Evolutionary conservation across 257 asterid species (phyloP).

Genomic region (Solanum bukasovii): DNA sequence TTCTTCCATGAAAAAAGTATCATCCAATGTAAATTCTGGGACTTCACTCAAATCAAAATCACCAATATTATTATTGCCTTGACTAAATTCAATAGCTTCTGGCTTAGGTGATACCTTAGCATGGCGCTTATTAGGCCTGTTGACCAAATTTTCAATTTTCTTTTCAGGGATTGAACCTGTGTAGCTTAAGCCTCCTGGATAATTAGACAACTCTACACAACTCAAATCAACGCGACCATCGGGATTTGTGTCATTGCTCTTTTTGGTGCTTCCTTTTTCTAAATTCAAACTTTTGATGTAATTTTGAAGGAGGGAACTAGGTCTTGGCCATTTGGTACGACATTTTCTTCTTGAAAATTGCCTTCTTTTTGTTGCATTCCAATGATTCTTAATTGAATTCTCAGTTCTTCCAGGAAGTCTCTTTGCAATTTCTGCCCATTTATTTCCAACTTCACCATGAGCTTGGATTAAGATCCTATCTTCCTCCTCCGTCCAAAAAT

Average conservation of each 20-base stretch:
- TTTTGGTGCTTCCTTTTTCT: constrained; percentile 19
- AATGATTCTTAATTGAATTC: constrained; percentile 84
- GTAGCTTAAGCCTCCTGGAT: background rate
- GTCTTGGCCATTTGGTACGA: constrained; percentile 69
- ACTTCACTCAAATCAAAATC: constrained; percentile 10
- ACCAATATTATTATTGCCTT: background rate
- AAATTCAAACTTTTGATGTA: constrained; percentile 60
- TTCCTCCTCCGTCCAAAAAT: constrained; percentile 81
- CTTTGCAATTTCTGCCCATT: constrained; percentile 88
- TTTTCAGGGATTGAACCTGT: background rate
- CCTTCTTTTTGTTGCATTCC: constrained; percentile 87
- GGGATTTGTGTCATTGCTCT: background rate
- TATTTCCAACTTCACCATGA: constrained; percentile 64
- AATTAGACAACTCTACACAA: background rate
- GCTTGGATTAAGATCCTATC: constrained; percentile 57
- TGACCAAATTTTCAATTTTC: background rate
- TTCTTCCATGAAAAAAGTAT: constrained; percentile 7
- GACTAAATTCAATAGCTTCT: background rate
- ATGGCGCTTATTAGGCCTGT: background rate
- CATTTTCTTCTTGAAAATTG: constrained; percentile 69
- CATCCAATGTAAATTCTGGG: constrained; percentile 20
- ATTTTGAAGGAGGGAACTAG: constrained; percentile 65
- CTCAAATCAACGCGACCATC: background rate
- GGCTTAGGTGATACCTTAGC: background rate
- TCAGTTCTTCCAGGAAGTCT: constrained; percentile 66